Evolutionary conservation across 1,284 basidiomycete species (phyloP).

Genomic region (Porphyrellus sp.): DNA sequence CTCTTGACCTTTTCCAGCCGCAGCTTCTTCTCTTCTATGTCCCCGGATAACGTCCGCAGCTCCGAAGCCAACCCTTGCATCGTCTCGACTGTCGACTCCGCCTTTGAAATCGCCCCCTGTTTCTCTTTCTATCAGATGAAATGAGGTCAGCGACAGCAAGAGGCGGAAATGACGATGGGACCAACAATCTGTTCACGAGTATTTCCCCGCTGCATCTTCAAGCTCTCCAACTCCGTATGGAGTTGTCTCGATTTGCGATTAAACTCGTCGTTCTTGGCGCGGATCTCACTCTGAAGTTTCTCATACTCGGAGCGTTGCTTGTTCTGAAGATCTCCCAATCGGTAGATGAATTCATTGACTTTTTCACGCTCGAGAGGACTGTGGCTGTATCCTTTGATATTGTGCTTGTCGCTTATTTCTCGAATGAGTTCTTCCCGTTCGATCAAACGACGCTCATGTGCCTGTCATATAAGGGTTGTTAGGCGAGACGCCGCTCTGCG

Average conservation of each 20-base stretch:
- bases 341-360: slow-evolving; percentile 66
- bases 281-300: slow-evolving; percentile 59
- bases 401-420: slow-evolving; percentile 64
- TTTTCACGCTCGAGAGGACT: slow-evolving; percentile 64
- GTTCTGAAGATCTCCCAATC: slow-evolving; percentile 56
- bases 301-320: slow-evolving; percentile 57
- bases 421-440: slow-evolving; percentile 76
- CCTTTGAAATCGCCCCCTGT: slow-evolving; percentile 48
- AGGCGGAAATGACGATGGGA: not conserved
- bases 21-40: slow-evolving; percentile 66
- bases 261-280: slow-evolving; percentile 55
- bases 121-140: slow-evolving; percentile 42
- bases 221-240: slow-evolving; percentile 50
- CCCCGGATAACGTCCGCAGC: slow-evolving; percentile 54
- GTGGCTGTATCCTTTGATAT: slow-evolving; percentile 72
- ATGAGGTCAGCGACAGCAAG: slow-evolving; percentile 5
- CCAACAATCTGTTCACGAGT: slow-evolving; percentile 64
- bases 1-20: slow-evolving; percentile 56
- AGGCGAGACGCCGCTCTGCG: not conserved
- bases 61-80: slow-evolving; percentile 56
- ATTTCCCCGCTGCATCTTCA: slow-evolving; percentile 51
- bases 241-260: slow-evolving; percentile 51
- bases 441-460: slow-evolving; percentile 69
- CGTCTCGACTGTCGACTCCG: slow-evolving; percentile 57
- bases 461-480: slow-evolving; percentile 41